phyloP scores from a whole-genome alignment of 768 basidiomycete genomes.

The Chiua virens region DNA sequence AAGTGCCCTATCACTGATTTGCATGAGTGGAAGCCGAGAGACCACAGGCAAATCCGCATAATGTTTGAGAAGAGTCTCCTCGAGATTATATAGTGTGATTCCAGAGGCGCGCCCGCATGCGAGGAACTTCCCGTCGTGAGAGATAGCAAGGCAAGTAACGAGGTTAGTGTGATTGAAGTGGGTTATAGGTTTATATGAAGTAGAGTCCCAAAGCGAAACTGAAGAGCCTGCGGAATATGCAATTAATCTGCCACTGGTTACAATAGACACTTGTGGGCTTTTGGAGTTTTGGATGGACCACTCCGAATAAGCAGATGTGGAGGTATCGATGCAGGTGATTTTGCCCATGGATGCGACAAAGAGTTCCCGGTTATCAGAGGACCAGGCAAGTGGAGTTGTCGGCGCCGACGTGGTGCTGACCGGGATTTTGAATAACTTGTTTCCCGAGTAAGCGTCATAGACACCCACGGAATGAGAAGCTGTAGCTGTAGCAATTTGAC shows the following conservation, averaged over 20 bases:
- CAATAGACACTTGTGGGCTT: neutral
- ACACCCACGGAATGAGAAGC: neutral
- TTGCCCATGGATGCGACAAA: neutral
- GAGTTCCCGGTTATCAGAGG: neutral
- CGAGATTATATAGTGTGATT: conserved; percentile 2
- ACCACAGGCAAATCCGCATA: neutral
- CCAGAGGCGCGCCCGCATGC: conserved; percentile 1
- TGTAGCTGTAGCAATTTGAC: neutral
- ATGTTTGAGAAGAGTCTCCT: neutral
- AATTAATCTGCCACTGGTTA: neutral
- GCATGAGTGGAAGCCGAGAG: neutral
- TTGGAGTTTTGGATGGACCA: conserved; percentile 1
- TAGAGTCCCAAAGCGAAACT: conserved; percentile 8
- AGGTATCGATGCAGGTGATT: neutral
- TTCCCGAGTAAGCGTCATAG: neutral
- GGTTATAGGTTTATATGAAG: neutral
- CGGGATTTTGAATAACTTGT: neutral
- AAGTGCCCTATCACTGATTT: neutral
- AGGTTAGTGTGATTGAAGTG: neutral
- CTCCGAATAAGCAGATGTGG: neutral
- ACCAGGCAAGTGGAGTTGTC: neutral
- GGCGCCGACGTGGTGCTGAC: neutral
- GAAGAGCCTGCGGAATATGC: neutral
- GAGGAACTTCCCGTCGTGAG: conserved; percentile 6
- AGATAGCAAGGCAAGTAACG: neutral